phyloP scores from a whole-genome alignment of 441 rosid species.

The Bocquillonia castaneifolia region DNA sequence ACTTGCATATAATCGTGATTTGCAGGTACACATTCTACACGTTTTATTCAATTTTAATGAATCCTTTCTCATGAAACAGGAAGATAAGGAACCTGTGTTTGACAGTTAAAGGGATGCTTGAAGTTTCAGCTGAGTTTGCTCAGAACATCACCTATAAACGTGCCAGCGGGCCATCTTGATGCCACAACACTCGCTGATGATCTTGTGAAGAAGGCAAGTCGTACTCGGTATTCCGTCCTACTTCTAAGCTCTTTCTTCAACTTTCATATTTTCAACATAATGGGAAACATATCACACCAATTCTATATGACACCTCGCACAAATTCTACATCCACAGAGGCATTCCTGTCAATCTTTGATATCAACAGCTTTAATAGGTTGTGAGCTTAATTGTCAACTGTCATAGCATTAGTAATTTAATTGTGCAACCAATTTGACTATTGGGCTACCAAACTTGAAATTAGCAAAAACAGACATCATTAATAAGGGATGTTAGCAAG shows the following conservation, averaged over 20 bases:
- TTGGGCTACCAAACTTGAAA: constrained; percentile 66
- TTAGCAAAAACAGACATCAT: constrained; percentile 21
- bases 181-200: constrained; percentile 96
- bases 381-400: too few relatives aligned
- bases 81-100: constrained; percentile 89
- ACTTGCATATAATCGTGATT: constrained; percentile 86
- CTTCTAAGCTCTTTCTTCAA: neutral
- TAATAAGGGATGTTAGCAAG: neutral
- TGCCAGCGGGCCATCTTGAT: constrained; percentile 89
- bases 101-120: constrained; percentile 91
- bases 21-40: constrained; percentile 48
- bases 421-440: constrained; percentile 53
- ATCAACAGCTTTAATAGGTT: constrained; percentile 17
- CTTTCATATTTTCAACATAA: neutral
- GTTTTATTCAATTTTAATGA: neutral
- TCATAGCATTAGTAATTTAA: too few relatives aligned
- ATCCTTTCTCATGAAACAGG: constrained; percentile 38
- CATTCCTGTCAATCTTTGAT: too few relatives aligned
- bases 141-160: constrained; percentile 65
- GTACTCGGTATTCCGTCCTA: neutral
- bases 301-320: too few relatives aligned
- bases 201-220: constrained; percentile 77
- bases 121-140: constrained; percentile 91
- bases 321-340: too few relatives aligned
- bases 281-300: neutral